Percentiles rank a stretch among this genome's conserved stretches.
Evolutionary conservation across 2,329 filamentous ascomycete species (phyloP).

Genomic region (Exophiala bonariae): DNA sequence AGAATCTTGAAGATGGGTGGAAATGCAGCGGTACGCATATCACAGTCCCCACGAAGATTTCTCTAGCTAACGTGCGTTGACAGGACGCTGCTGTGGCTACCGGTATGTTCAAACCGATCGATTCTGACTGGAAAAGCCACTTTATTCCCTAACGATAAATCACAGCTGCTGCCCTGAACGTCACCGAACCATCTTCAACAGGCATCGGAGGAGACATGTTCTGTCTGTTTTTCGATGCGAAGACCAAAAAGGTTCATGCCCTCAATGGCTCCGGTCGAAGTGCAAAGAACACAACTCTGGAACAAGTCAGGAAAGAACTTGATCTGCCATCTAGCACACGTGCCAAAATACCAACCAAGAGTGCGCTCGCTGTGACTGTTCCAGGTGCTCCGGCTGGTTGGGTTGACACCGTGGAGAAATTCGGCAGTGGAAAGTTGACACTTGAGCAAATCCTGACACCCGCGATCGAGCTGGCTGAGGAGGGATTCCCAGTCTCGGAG

Average conservation of each 20-base stretch:
- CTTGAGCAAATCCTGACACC: slow-evolving; percentile 77
- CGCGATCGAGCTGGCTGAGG: slow-evolving; percentile 81
- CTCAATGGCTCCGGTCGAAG: slow-evolving; percentile 93
- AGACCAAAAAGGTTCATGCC: slow-evolving; percentile 76
- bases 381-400: slow-evolving; percentile 92
- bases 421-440: slow-evolving; percentile 81
- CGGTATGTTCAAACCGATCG: slow-evolving; percentile 50
- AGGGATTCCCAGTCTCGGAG: slow-evolving; percentile 87
- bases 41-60: neutral
- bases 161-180: slow-evolving; percentile 81
- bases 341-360: slow-evolving; percentile 64
- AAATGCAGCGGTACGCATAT: slow-evolving; percentile 79
- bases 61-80: neutral
- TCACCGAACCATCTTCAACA: slow-evolving; percentile 89
- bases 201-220: slow-evolving; percentile 98
- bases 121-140: neutral
- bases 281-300: slow-evolving; percentile 66
- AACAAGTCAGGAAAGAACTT: slow-evolving; percentile 69
- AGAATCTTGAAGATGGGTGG: slow-evolving; percentile 82
- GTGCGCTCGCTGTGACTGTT: slow-evolving; percentile 79
- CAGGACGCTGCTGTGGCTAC: slow-evolving; percentile 96
- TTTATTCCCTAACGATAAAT: neutral
- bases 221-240: slow-evolving; percentile 85
- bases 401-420: slow-evolving; percentile 83
- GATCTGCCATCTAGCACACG: slow-evolving; percentile 52